A percentile compares a stretch with the other conserved stretches of the same genome.
phyloP scores from a whole-genome alignment of 768 basidiomycete species.

The Termitomyces heimii region DNA sequence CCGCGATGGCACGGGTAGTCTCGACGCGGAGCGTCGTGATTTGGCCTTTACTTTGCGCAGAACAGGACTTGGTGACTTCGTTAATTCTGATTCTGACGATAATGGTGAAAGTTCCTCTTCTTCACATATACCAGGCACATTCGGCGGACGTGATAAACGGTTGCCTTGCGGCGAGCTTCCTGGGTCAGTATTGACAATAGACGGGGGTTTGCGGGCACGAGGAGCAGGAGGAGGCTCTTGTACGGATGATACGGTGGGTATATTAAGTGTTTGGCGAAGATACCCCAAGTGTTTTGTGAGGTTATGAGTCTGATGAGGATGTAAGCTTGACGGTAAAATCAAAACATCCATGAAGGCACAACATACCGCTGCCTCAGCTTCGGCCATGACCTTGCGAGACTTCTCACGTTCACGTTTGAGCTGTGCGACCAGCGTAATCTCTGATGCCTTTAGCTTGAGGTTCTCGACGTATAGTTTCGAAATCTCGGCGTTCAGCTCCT shows the following conservation, averaged over 20 bases:
- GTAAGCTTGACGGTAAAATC: slow-evolving; percentile 10
- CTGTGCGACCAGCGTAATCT: slow-evolving; percentile 69
- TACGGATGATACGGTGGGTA: slow-evolving; percentile 24
- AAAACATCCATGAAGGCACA: background rate
- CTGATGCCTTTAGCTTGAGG: slow-evolving; percentile 72
- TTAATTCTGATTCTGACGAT: slow-evolving; percentile 36
- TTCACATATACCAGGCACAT: slow-evolving; percentile 60
- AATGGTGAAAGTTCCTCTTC: slow-evolving; percentile 54
- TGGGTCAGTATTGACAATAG: slow-evolving; percentile 28
- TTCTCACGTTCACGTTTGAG: slow-evolving; percentile 79
- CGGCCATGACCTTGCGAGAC: slow-evolving; percentile 62
- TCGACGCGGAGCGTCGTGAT: slow-evolving; percentile 42
- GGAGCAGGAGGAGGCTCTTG: slow-evolving; percentile 43
- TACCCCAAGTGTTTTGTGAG: slow-evolving; percentile 61
- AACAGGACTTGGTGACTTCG: slow-evolving; percentile 30
- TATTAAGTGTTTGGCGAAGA: slow-evolving; percentile 58
- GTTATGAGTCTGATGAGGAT: slow-evolving; percentile 40
- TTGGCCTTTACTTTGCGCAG: slow-evolving; percentile 41
- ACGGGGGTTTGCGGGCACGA: slow-evolving; percentile 42
- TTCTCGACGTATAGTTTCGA: slow-evolving; percentile 81
- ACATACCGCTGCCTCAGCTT: slow-evolving; percentile 70
- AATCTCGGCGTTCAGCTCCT: slow-evolving; percentile 80
- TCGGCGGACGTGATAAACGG: slow-evolving; percentile 61
- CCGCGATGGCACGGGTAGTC: slow-evolving; percentile 41
- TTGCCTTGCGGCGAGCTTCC: slow-evolving; percentile 39